Evolutionary conservation across 352 stramenopile species (phyloP), one percentile per base, ranked within the genome.

Genomic region (Phytophthora pluvialis): DNA sequence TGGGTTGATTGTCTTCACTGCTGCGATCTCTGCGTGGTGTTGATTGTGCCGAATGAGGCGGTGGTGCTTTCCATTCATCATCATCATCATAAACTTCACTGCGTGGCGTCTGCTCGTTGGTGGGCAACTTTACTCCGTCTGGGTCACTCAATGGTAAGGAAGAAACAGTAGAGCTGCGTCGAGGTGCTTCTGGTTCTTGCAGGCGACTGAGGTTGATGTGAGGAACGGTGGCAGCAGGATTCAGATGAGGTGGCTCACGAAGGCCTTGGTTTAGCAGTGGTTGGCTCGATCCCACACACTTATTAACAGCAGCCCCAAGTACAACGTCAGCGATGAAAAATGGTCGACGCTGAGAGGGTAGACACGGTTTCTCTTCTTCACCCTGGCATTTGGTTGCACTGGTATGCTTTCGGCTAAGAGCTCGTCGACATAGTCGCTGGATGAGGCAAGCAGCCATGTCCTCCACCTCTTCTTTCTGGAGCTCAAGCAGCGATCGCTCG

Each of bases 401-500:
- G 9, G 21, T 26, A 29, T 0, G n/a, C 28, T 29, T 54, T 35
- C 32, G 51, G 33, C 49, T 35, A 5, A 64, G 39, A 13, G 13
- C 56, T 49, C 58, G 60, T 32, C 70, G 60, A 44, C 73, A 86
- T 11, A 72, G 33, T 46, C 70, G 59, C 47, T 87, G 78, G 29
- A 85, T 81, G 25, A 75, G 29, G 39, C 60, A 78, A 28, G 62
- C 78, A 1, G 78, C 78, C 49, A 83, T 69, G 48, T 80, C 57
- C 26, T 81, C 75, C 12, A 81, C 65, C 15, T 83, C 75, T 51
- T 65, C 33, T 56, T 60, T 77, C 51, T 83, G 70, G 13, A 68
- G 38, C 15, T 61, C 47, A 2, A 75, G 33, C n/a, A 65, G 44
- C 15, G 58, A 10, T 43, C 39, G 55, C 5, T 64, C 21, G 12